Percentiles rank a stretch among this genome's conserved stretches.
Conservation (phyloP, 73 alveolate species). For the Paramecium bursaria region DNA sequence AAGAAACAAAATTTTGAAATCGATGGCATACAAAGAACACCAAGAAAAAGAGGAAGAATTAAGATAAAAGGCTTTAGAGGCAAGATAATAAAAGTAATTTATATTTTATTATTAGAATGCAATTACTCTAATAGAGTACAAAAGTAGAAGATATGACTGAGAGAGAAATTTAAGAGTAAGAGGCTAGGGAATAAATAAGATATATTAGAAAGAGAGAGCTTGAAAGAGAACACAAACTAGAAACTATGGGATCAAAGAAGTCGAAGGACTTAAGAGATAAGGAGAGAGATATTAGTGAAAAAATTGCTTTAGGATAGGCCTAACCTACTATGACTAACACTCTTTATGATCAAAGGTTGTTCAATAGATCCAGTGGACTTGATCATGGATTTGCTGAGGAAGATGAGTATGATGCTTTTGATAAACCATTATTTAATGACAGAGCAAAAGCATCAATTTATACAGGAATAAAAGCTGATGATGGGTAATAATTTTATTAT, state of each 20-base stretch:
- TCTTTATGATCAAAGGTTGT: too few relatives aligned
- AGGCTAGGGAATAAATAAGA: conserved; percentile 88
- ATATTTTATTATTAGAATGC: conserved; percentile 72
- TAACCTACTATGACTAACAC: conserved; percentile 62
- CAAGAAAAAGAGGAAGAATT: conserved; percentile 91
- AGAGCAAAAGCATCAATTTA: conserved; percentile 8
- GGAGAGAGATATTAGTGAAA: conserved; percentile 98
- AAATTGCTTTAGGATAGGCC: conserved; percentile 96
- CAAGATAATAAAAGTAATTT: conserved; percentile 87
- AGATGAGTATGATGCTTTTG: conserved; percentile 52
- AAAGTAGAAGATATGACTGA: conserved; percentile 39
- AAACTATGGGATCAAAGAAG: conserved; percentile 83
- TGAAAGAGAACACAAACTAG: conserved; percentile 91
- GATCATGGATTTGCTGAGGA: conserved; percentile 63
- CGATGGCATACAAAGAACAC: conserved; percentile 84
- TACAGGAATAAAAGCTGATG: conserved; percentile 42
- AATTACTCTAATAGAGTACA: conserved; percentile 7
- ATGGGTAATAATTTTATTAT: neutral
- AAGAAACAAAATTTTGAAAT: conserved; percentile 85
- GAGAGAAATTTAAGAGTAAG: conserved; percentile 77
- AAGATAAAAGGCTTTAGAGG: conserved; percentile 90
- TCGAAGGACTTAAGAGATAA: conserved; percentile 87
- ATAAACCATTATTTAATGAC: conserved; percentile 18
- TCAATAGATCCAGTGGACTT: too few relatives aligned
- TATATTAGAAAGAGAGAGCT: conserved; percentile 89